Evolutionary conservation across 441 rosid species (phyloP).

Genomic region (Hura crepitans): DNA sequence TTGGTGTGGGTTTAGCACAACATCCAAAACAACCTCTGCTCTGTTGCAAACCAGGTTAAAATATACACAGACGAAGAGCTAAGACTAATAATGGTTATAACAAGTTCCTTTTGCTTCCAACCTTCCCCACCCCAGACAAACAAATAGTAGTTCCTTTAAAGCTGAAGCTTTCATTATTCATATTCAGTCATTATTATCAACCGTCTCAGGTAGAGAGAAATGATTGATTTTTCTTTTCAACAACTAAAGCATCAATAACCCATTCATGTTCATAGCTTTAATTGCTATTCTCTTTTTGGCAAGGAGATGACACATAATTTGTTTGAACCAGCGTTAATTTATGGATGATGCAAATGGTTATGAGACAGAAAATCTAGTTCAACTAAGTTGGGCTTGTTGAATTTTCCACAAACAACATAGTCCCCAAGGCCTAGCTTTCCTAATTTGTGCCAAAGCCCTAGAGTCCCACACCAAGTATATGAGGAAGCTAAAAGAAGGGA

Average conservation of each 20-base stretch:
- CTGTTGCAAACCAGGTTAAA: constrained; percentile 39
- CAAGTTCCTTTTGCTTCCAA: background rate
- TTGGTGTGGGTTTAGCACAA: constrained; percentile 46
- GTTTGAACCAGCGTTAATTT: background rate
- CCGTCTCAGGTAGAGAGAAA: background rate
- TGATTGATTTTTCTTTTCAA: background rate
- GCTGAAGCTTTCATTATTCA: background rate
- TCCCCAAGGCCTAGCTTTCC: background rate
- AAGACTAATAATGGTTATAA: constrained; percentile 5
- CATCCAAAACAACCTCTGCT: constrained; percentile 79
- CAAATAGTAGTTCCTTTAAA: background rate
- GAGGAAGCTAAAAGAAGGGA: background rate
- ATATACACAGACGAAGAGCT: constrained; percentile 10
- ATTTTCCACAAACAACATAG: background rate
- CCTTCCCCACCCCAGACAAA: background rate
- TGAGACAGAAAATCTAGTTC: background rate
- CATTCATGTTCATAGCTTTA: background rate
- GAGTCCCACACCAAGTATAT: too few relatives aligned
- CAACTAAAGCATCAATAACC: constrained; percentile 2
- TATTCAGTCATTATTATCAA: background rate
- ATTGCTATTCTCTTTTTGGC: background rate
- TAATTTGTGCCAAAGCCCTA: background rate
- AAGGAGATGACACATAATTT: background rate
- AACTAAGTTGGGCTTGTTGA: background rate
- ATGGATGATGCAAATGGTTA: background rate